Conservation (phyloP, 176 grass and related monocot species). For the Eragrostis curvula region DNA sequence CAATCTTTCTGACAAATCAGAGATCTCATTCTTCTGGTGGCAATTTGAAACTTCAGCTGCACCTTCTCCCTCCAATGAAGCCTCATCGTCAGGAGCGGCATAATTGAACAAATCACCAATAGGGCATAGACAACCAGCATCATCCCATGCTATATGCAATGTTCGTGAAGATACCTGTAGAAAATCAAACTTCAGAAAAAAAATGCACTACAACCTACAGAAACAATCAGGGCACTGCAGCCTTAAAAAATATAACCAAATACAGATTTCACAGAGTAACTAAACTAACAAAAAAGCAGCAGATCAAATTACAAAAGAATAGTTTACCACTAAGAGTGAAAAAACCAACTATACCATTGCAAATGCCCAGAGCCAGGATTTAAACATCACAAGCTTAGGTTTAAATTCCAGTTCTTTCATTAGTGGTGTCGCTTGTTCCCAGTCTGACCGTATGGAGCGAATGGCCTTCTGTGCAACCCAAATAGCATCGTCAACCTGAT, state of each 20-base stretch:
- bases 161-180: slow-evolving; percentile 78
- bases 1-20: slow-evolving; percentile 50
- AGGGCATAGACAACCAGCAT: slow-evolving; percentile 90
- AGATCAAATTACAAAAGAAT: background rate
- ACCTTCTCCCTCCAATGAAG: slow-evolving; percentile 46
- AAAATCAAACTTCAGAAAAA: slow-evolving; percentile 29
- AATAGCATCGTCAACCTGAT: slow-evolving; percentile 77
- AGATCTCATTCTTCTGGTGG: slow-evolving; percentile 31
- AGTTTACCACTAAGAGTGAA: background rate
- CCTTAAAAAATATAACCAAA: slow-evolving; percentile 6
- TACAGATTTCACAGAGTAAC: background rate
- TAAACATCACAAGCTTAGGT: slow-evolving; percentile 71
- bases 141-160: slow-evolving; percentile 94
- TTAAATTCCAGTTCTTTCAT: slow-evolving; percentile 79
- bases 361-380: slow-evolving; percentile 91
- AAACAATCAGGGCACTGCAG: background rate
- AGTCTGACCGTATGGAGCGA: slow-evolving; percentile 61
- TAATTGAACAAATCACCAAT: slow-evolving; percentile 98
- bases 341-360: slow-evolving; percentile 60
- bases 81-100: slow-evolving; percentile 68
- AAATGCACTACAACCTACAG: slow-evolving; percentile 19
- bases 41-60: slow-evolving; percentile 31
- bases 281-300: background rate
- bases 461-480: slow-evolving; percentile 79
- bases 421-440: slow-evolving; percentile 51